Conservation (phyloP, 2,329 filamentous ascomycete genomes). For the Cercospora nicotianae region DNA sequence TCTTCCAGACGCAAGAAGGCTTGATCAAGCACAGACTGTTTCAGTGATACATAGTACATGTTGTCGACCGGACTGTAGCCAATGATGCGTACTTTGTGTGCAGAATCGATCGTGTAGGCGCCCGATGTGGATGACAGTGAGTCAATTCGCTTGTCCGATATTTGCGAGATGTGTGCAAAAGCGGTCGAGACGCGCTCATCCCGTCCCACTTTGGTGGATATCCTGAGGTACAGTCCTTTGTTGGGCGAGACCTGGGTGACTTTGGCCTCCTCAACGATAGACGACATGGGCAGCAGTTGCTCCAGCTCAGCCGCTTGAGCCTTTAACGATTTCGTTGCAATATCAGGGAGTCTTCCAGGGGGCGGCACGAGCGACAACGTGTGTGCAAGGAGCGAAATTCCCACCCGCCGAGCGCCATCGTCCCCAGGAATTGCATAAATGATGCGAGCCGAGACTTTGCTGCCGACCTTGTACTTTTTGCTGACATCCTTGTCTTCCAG, state of each 20-base stretch:
- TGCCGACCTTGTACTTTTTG: slow-evolving; percentile 77
- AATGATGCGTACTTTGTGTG: slow-evolving; percentile 77
- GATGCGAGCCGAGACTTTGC: slow-evolving; percentile 80
- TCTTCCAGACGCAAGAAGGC: slow-evolving; percentile 91
- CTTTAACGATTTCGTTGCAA: slow-evolving; percentile 33
- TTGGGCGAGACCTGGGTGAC: slow-evolving; percentile 77
- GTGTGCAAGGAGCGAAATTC: slow-evolving; percentile 85
- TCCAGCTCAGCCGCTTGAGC: slow-evolving; percentile 30
- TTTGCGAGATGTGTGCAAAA: slow-evolving; percentile 94
- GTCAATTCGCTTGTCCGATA: slow-evolving; percentile 89
- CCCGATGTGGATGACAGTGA: slow-evolving; percentile 74
- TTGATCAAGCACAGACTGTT: slow-evolving; percentile 79
- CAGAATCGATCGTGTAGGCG: slow-evolving; percentile 73
- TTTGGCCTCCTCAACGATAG: slow-evolving; percentile 73
- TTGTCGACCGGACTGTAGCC: slow-evolving; percentile 87
- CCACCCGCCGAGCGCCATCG: slow-evolving; percentile 73
- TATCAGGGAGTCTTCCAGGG: slow-evolving; percentile 40
- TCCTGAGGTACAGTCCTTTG: slow-evolving; percentile 76
- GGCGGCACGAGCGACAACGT: slow-evolving; percentile 63
- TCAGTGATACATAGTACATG: slow-evolving; percentile 79
- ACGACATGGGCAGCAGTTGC: slow-evolving; percentile 67
- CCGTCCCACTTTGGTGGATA: slow-evolving; percentile 46
- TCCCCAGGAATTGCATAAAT: slow-evolving; percentile 82
- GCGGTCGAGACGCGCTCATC: slow-evolving; percentile 22
- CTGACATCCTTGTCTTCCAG: slow-evolving; percentile 67